A percentile compares a stretch with the other conserved stretches of the same genome.
Evolutionary conservation across 2,329 filamentous ascomycete genomes (phyloP).

Genomic region (Elsinoe necatrix): DNA sequence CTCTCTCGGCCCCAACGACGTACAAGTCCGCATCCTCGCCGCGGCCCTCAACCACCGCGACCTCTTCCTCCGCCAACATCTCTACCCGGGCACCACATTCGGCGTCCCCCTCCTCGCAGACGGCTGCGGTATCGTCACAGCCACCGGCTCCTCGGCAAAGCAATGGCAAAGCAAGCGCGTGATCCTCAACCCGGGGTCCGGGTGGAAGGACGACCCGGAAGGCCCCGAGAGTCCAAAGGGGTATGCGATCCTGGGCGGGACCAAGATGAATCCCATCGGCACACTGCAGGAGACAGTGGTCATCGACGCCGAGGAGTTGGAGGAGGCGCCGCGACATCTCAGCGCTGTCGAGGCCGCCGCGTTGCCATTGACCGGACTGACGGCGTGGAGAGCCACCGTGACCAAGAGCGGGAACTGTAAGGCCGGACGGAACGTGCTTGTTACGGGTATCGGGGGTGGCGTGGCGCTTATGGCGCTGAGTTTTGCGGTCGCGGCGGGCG

Average conservation of each 20-base stretch:
- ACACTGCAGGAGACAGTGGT: conserved; percentile 66
- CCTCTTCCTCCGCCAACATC: conserved; percentile 83
- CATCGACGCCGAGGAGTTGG: conserved; percentile 64
- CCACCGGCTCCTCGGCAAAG: conserved; percentile 49
- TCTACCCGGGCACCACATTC: conserved; percentile 82
- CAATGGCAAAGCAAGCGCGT: conserved; percentile 60
- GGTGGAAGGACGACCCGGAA: conserved; percentile 63
- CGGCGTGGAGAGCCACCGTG: conserved; percentile 77
- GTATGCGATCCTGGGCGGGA: conserved; percentile 63
- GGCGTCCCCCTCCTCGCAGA: conserved; percentile 71
- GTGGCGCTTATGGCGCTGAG: conserved; percentile 75
- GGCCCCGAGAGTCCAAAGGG: conserved; percentile 59
- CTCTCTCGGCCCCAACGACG: conserved; percentile 54
- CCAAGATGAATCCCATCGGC: conserved; percentile 55
- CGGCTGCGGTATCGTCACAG: conserved; percentile 65
- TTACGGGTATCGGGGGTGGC: conserved; percentile 89
- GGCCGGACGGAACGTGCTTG: conserved; percentile 63
- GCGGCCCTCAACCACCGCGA: conserved; percentile 91
- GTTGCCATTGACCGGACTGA: conserved; percentile 75
- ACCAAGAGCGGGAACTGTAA: conserved; percentile 62
- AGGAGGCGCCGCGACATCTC: conserved; percentile 66
- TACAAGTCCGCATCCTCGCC: conserved; percentile 67
- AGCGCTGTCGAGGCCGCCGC: conserved; percentile 68
- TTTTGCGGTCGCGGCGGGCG: conserved; percentile 67
- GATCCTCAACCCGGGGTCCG: conserved; percentile 65